Conservation (phyloP, 2,329 filamentous ascomycete genomes). For the Colletotrichum sp. region DNA sequence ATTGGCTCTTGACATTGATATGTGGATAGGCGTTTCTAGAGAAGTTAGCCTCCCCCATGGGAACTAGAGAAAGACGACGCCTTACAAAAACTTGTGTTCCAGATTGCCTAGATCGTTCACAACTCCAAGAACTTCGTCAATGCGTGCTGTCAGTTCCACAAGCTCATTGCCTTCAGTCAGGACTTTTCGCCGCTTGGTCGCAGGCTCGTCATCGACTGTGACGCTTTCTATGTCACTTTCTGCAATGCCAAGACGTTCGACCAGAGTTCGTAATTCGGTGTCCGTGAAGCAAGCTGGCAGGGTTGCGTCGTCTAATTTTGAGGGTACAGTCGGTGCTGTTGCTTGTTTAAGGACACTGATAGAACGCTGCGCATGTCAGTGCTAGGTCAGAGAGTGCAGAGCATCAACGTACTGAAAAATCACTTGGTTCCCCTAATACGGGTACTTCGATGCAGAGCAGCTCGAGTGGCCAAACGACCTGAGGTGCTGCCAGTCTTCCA, state of each 20-base stretch:
- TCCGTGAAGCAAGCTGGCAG: constrained; percentile 30
- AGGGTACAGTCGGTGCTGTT: constrained; percentile 23
- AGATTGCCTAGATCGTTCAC: constrained; percentile 31
- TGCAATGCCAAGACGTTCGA: constrained; percentile 25
- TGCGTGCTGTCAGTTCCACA: constrained; percentile 21
- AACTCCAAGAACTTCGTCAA: constrained; percentile 33
- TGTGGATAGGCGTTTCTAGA: constrained; percentile 46
- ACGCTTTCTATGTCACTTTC: neutral
- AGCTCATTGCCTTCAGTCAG: constrained; percentile 24
- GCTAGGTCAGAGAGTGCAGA: neutral
- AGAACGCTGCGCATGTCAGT: constrained; percentile 29
- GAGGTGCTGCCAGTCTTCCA: constrained; percentile 45
- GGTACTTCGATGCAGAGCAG: constrained; percentile 37
- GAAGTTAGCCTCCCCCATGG: neutral
- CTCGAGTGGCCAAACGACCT: constrained; percentile 47
- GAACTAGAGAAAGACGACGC: constrained; percentile 7
- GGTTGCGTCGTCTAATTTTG: constrained; percentile 19
- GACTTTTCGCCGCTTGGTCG: constrained; percentile 36
- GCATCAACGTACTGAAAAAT: constrained; percentile 44
- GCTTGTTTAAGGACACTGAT: constrained; percentile 31
- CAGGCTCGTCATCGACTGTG: constrained; percentile 21
- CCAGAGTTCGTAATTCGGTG: constrained; percentile 25
- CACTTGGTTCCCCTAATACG: constrained; percentile 36
- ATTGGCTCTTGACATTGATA: constrained; percentile 55
- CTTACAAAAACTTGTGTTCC: constrained; percentile 52